These are phyloP conservation scores for Trichoderma gamsii DNA, from an alignment of 495 filamentous ascomycete species.

Conservation along the genomic window DNA sequence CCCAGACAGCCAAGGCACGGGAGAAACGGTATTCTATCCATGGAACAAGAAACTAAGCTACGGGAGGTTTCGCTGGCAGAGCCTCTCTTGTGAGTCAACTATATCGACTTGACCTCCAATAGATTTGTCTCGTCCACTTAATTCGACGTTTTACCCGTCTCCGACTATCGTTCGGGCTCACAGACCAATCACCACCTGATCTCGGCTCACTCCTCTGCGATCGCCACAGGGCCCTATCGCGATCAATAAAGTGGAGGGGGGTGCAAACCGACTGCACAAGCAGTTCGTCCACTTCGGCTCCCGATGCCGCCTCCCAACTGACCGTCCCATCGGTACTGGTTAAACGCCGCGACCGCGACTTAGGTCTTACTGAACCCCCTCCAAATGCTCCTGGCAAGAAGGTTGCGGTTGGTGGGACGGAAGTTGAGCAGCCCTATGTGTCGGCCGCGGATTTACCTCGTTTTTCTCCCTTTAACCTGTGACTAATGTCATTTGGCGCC, in stretches of 20 bases:
- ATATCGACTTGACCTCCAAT: neutral
- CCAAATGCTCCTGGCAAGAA: neutral
- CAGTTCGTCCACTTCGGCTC: neutral
- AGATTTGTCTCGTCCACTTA: neutral
- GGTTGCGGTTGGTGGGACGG: neutral
- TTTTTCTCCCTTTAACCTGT: neutral
- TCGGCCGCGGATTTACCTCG: neutral
- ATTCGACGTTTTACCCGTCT: neutral
- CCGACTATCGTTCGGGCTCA: neutral
- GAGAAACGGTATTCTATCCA: neutral
- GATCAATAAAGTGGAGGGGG: neutral
- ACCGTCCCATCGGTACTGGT: neutral
- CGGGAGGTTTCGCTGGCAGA: neutral
- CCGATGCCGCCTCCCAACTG: neutral
- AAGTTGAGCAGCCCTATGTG: constrained; percentile 1
- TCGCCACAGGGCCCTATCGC: neutral
- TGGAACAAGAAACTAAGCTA: neutral
- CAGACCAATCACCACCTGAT: neutral
- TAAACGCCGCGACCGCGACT: constrained; percentile 7
- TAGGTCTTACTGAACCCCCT: neutral
- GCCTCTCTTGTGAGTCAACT: neutral
- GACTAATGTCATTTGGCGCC: neutral
- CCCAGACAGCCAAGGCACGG: neutral
- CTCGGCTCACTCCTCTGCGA: neutral
- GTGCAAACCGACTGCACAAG: neutral